Percentiles rank a stretch among this genome's conserved stretches.
phyloP scores from a whole-genome alignment of 2,329 filamentous ascomycete genomes.

The Aspergillus vadensis region DNA sequence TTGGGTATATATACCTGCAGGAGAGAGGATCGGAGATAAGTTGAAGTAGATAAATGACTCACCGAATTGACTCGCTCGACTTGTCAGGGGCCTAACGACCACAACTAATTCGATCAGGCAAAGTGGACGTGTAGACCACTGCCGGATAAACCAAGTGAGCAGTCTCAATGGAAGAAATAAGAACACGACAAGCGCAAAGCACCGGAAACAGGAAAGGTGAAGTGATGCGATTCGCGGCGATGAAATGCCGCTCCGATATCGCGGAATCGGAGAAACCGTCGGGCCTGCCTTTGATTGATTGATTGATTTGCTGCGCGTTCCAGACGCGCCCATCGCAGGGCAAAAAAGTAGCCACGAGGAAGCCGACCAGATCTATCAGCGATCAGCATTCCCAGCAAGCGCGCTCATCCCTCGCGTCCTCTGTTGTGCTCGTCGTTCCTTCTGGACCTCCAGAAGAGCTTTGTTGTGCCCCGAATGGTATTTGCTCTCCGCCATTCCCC shows the following conservation, averaged over 20 bases:
- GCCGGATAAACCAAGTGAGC: neutral
- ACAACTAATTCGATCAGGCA: neutral
- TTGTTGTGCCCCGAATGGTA: constrained; percentile 32
- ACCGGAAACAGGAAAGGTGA: neutral
- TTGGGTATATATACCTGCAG: constrained; percentile 12
- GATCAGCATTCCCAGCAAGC: constrained; percentile 19
- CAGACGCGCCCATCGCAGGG: constrained; percentile 19
- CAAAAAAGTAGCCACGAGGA: constrained; percentile 10
- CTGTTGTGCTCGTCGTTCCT: constrained; percentile 6
- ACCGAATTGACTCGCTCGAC: neutral
- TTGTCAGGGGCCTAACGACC: neutral
- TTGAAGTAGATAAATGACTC: constrained; percentile 14
- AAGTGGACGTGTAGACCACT: constrained; percentile 11
- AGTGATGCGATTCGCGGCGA: constrained; percentile 9
- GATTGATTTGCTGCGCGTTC: constrained; percentile 17
- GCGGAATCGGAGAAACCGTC: constrained; percentile 37
- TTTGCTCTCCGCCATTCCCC: constrained; percentile 20
- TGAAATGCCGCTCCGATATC: constrained; percentile 29
- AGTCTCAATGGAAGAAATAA: constrained; percentile 1
- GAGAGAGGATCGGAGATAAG: neutral
- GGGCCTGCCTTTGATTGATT: constrained; percentile 13
- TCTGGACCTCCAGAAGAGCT: neutral
- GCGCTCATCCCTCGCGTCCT: constrained; percentile 28
- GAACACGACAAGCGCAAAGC: neutral
- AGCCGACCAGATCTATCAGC: neutral